A percentile compares a stretch with the other conserved stretches of the same genome.
Conservation (phyloP, 345 rosid species). For the Eucalyptus regnans region DNA sequence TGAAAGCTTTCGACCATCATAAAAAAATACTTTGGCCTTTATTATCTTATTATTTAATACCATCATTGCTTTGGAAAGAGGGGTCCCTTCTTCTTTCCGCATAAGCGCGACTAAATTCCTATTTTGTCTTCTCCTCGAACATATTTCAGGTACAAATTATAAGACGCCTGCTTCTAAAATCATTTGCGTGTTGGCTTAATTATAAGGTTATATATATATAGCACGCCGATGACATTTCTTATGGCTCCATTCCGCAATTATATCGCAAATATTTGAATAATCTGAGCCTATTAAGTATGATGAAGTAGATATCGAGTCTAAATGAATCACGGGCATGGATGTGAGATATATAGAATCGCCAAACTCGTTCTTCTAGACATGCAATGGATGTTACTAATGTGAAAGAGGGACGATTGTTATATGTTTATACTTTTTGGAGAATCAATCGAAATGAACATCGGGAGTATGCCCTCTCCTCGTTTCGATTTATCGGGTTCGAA, state of each 20-base stretch:
- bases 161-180: neutral
- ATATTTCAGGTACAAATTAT: neutral
- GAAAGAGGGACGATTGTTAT: rapidly evolving
- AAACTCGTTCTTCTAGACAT: neutral
- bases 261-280: neutral
- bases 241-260: rapidly evolving
- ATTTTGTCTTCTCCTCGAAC: too few species aligned
- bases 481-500: rapidly evolving
- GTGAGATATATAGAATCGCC: neutral
- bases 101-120: neutral
- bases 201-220: neutral
- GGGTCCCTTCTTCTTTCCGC: neutral
- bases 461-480: neutral
- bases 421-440: neutral
- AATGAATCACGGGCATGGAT: neutral
- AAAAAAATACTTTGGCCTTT: neutral
- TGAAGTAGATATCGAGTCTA: neutral
- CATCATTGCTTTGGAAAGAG: neutral
- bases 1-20: neutral
- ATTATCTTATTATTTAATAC: neutral
- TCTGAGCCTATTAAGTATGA: too few species aligned
- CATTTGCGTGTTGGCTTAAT: too few species aligned
- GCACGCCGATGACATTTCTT: neutral
- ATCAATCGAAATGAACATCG: neutral
- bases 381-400: neutral